phyloP scores from a whole-genome alignment of 768 basidiomycete genomes.

The Saitozyma podzolica region DNA sequence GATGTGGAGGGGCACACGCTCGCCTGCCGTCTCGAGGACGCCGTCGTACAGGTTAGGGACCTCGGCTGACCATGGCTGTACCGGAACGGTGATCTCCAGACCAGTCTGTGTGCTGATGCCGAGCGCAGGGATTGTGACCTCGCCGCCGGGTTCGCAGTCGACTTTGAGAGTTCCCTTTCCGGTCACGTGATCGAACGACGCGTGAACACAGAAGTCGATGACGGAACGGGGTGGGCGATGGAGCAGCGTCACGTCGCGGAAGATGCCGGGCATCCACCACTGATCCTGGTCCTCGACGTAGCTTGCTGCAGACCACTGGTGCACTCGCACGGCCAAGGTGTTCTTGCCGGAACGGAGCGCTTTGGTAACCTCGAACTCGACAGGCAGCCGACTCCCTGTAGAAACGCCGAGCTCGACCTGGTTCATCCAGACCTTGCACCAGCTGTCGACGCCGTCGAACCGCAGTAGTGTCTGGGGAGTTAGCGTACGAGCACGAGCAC shows the following conservation, averaged over 20 bases:
- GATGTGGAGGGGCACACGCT: conserved; percentile 3
- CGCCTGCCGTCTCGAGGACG: conserved; percentile 4
- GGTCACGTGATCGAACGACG: no score
- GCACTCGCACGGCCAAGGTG: not conserved
- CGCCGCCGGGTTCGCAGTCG: conserved; percentile 8
- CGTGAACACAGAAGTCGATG: not conserved
- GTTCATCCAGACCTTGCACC: not conserved
- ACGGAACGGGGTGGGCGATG: not conserved
- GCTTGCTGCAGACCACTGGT: not conserved
- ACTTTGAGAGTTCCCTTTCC: conserved; percentile 12
- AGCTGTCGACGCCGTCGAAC: not conserved
- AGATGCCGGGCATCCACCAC: not conserved
- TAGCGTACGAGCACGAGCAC: not conserved
- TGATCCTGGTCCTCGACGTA: conserved; percentile 1
- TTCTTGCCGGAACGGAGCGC: not conserved
- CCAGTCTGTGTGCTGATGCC: conserved; percentile 3
- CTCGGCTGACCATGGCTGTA: conserved; percentile 11
- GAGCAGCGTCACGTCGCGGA: not conserved
- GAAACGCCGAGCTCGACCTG: not conserved
- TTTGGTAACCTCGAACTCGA: not conserved
- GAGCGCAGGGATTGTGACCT: conserved; percentile 10
- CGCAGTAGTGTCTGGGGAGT: not conserved
- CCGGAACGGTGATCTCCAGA: not conserved
- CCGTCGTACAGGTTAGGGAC: conserved; percentile 7
- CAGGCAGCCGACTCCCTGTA: not conserved